These are phyloP conservation scores for Aspergillus indologenus DNA, from an alignment of 495 filamentous ascomycete species.

Conservation along the genomic window DNA sequence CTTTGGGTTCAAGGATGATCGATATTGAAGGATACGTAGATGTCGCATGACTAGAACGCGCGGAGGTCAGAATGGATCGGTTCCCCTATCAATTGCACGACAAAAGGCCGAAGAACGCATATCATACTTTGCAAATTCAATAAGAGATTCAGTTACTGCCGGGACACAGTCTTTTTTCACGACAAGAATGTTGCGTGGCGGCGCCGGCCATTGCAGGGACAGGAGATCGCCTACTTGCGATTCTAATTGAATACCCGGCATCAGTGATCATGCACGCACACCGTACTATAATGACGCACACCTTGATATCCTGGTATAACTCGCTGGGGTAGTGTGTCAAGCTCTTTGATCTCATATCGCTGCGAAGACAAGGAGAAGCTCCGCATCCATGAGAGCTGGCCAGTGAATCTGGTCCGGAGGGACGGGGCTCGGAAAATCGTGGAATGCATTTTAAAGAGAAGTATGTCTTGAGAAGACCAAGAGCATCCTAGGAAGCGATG, in stretches of 20 bases:
- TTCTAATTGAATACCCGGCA: slow-evolving; percentile 35
- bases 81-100: background rate
- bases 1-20: slow-evolving; percentile 76
- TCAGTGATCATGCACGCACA: background rate
- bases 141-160: slow-evolving; percentile 64
- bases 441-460: slow-evolving; percentile 13
- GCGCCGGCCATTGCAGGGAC: slow-evolving; percentile 81
- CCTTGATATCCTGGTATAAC: slow-evolving; percentile 52
- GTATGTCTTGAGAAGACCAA: background rate
- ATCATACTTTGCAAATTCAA: slow-evolving; percentile 70
- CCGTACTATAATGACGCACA: slow-evolving; percentile 27
- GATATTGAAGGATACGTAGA: slow-evolving; percentile 75
- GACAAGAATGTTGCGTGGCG: slow-evolving; percentile 84
- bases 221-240: slow-evolving; percentile 61
- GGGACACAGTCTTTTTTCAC: slow-evolving; percentile 80
- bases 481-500: slow-evolving; percentile 16
- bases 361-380: slow-evolving; percentile 40
- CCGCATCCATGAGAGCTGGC: slow-evolving; percentile 14
- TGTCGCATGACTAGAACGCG: slow-evolving; percentile 61
- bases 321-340: slow-evolving; percentile 40
- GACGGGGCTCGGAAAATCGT: slow-evolving; percentile 10
- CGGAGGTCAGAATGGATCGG: slow-evolving; percentile 8
- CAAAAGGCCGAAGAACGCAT: background rate
- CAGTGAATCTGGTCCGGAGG: background rate
- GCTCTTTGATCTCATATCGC: slow-evolving; percentile 41